phyloP scores from a whole-genome alignment of 2,329 filamentous ascomycete genomes.

The Penicillium sp. region DNA sequence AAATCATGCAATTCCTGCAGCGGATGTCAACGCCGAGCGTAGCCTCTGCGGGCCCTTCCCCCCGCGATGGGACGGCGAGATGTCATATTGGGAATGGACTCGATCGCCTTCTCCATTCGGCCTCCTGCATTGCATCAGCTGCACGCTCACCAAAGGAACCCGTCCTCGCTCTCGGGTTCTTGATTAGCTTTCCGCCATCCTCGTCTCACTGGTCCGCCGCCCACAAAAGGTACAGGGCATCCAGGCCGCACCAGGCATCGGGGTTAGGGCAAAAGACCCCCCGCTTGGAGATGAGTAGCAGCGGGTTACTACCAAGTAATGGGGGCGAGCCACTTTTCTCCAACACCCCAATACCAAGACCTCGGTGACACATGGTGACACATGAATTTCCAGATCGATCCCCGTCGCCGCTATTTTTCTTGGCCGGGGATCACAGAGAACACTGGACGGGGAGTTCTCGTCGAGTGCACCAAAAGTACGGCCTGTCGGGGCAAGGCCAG shows the following conservation, averaged over 20 bases:
- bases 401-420: not conserved
- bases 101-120: slow-evolving; percentile 21
- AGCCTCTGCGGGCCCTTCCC: slow-evolving; percentile 2
- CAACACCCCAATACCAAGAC: not conserved
- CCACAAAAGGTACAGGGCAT: not conserved
- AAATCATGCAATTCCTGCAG: slow-evolving; percentile 10
- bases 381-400: slow-evolving; percentile 7
- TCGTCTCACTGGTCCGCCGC: not conserved
- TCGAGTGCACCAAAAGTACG: not conserved
- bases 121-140: slow-evolving; percentile 25
- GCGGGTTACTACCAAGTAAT: not conserved
- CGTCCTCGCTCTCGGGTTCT: slow-evolving; percentile 4
- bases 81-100: slow-evolving; percentile 14
- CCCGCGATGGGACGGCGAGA: slow-evolving; percentile 3
- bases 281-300: slow-evolving; percentile 13
- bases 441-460: not conserved
- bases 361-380: slow-evolving; percentile 19
- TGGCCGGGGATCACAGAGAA: not conserved
- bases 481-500: not conserved
- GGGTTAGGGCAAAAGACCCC: slow-evolving; percentile 9
- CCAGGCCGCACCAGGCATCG: slow-evolving; percentile 5
- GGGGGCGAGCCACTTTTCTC: not conserved
- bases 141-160: slow-evolving; percentile 20
- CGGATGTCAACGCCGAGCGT: not conserved
- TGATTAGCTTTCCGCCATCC: slow-evolving; percentile 5